Evolutionary conservation across 257 asterid species (phyloP), one percentile per base, ranked within the genome.

Genomic region (Perilla frutescens): DNA sequence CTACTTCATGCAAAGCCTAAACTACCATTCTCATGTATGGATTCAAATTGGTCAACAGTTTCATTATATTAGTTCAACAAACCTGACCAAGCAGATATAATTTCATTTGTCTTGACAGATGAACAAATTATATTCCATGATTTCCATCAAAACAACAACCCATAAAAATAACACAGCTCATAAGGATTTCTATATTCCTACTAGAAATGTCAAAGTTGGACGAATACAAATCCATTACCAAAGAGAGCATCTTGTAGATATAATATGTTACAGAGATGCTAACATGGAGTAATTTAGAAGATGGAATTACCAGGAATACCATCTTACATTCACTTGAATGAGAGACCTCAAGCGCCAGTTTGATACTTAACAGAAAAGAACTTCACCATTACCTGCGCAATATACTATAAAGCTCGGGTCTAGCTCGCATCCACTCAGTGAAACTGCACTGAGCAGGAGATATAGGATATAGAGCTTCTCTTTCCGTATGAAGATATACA

Each of bases 351-450:
- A 56, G 20, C 71, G 62, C 29, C 53, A 68, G 5, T 55, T 39
- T 57, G 61, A 61, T 66, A 75, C 55, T 50, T 65, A 72, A 14
- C 26, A 62, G 74, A 76, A 61, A 59, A 63, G 56, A 68, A 48
- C 49, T 77, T 61, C 53, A 57, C 54, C 66, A 75, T 80, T 80
- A 93, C 98, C 98, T 88, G 80, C 98, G 94, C 60, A 93, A 85
- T 81, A 93, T 87, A 75, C 98, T 93, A 73, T 93, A 93, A 58
- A 93, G 90, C 81, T 93, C 98, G 14, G 97, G 98, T 77, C 96
- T 88, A 56, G 94, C 97, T 84, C 82, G 90, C 97, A 93, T 93
- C 98, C 98, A 93, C 72, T 89, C 96, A 75, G 90, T 89, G 86
- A 93, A 93, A 84, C 89, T 93, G 85, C 87, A 84, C 48, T 76